These are phyloP conservation scores for Rhizopogon roseolus DNA, from an alignment of 768 basidiomycete species.

Conservation along the genomic window DNA sequence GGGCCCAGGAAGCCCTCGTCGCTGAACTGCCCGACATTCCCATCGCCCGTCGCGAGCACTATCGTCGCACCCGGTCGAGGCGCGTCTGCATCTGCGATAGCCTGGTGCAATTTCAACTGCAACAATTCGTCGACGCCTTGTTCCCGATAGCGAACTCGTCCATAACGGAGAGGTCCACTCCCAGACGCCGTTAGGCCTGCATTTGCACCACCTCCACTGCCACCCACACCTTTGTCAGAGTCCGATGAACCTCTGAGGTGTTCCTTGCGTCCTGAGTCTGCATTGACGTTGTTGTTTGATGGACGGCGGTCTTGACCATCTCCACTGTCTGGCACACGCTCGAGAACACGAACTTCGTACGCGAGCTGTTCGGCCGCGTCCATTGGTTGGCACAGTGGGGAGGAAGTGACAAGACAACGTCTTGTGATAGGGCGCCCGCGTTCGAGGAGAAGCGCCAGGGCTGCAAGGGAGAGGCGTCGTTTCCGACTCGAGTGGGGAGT, in stretches of 20 bases:
- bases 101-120: constrained; percentile 89
- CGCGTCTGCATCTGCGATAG: constrained; percentile 65
- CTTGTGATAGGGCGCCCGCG: constrained; percentile 72
- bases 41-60: constrained; percentile 92
- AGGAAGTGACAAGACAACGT: constrained; percentile 75
- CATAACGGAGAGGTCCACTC: constrained; percentile 11
- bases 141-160: constrained; percentile 66
- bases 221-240: constrained; percentile 23
- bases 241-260: constrained; percentile 13
- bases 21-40: constrained; percentile 88
- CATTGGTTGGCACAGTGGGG: constrained; percentile 82
- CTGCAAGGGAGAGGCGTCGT: constrained; percentile 69
- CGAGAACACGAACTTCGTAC: constrained; percentile 68
- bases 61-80: constrained; percentile 69
- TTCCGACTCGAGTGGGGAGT: constrained; percentile 31
- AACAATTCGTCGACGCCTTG: constrained; percentile 95
- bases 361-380: constrained; percentile 66
- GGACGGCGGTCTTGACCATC: constrained; percentile 52
- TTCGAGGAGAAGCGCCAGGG: constrained; percentile 74
- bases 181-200: constrained; percentile 9
- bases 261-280: constrained; percentile 15
- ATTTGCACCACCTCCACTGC: constrained; percentile 10
- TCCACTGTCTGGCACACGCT: constrained; percentile 65
- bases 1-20: constrained; percentile 91
- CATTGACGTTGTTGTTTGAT: neutral